Base-by-base conservation (phyloP, 2,329 filamentous ascomycete genomes). In the Bipolaris gigantea region DNA sequence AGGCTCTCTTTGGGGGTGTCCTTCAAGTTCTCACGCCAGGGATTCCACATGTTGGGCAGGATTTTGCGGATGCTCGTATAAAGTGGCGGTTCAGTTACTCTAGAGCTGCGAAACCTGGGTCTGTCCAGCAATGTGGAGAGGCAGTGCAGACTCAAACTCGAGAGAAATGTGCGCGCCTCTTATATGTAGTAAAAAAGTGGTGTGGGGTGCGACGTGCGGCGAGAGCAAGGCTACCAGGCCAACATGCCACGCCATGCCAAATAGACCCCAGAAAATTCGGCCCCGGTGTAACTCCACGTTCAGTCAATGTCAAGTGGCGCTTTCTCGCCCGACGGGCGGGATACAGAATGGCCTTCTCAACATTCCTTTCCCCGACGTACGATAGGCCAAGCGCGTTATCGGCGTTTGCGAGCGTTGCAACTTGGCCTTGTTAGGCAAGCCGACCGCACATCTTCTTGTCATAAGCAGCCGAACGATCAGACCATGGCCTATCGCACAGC, bases 1-100 rank as follows among this genome's bases (percentile, higher is more conserved):
- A 91, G 84, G 57, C 86, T 82, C 67, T 89, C 84, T 50, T 81
- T 81, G 4, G 89, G 89, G 56, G 89, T 88, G 54, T 83, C 83
- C 44, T 85, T 78, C 57, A 88, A 73, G 65, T 84, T 74, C 50
- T 72, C 66, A 43, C 65, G 61, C 70, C 70, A 74, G 13, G 69
- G 68, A 52, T 74, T 74, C 58, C 65, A 67, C 52, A 73, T 70
- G 57, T 60, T 73, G 62, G 40, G 50, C 50, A 44, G 44, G 16
- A 15, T 36, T 46, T 43, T 16, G 21, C 32, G 21, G 9, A 11
- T 18, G 33, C 32, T 32, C 23, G 36, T 30, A n/a, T 18, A 23
- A 13, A 19, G 18, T 7, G 30, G 38, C 36, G 15, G 23, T 6
- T n/a, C 25, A 32, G 18, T 23, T 23, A 30, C 23, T 46, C 30